Percentiles rank a stretch among this genome's conserved stretches.
These are phyloP conservation scores for Colletotrichum sp. DNA, from an alignment of 2,329 filamentous ascomycete genomes.

Conservation along the genomic window DNA sequence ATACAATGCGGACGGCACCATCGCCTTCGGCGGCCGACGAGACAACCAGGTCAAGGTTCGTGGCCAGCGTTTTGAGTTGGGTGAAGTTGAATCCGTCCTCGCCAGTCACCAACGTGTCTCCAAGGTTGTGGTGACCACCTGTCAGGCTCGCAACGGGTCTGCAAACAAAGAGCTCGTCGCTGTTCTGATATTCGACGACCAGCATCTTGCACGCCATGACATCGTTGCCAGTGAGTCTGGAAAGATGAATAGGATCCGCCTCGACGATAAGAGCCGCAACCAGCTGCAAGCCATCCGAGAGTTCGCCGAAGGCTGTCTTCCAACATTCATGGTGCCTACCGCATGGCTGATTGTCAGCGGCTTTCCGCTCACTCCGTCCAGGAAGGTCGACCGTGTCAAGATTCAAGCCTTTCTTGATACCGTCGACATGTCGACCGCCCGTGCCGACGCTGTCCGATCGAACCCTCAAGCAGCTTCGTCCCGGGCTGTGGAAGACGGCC, in stretches of 20 bases:
- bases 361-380: neutral
- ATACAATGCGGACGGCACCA: neutral
- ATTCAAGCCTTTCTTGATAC: neutral
- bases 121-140: neutral
- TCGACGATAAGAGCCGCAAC: neutral
- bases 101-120: neutral
- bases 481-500: rapidly evolving
- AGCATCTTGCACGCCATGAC: neutral
- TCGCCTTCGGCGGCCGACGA: slow-evolving; percentile 41
- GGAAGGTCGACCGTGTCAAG: neutral
- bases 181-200: neutral
- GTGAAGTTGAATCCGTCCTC: neutral
- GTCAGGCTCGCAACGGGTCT: neutral
- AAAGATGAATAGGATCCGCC: neutral
- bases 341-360: neutral
- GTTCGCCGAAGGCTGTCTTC: neutral
- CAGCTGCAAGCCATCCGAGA: neutral
- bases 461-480: neutral
- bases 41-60: slow-evolving; percentile 59
- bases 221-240: neutral
- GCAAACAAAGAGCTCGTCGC: neutral
- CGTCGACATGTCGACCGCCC: neutral
- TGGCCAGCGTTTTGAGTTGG: slow-evolving; percentile 53
- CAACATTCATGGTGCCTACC: neutral
- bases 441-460: neutral